Evolutionary conservation across 345 rosid species (phyloP), one percentile per base, ranked within the genome.

Genomic region (Psidium guajava): DNA sequence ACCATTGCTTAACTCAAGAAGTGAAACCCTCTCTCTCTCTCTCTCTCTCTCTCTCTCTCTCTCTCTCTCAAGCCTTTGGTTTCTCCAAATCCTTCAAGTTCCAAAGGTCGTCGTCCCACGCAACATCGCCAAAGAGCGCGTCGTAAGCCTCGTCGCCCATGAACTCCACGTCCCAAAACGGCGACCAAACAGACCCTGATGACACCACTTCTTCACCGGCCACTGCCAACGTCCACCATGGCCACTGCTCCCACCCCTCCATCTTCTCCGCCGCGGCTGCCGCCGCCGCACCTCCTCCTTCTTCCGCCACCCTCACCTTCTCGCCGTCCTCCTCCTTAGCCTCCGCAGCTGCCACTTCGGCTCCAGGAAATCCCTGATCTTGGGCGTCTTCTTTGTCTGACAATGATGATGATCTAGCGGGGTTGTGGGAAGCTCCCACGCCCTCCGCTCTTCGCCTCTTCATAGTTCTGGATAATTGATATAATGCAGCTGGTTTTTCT

Each of bases 51-150:
- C 75, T 64, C 44, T 82, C 54, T 36, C 36, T 36, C 36, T 40
- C 42, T 5, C 25, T 28, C 75, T 64, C 44, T 82, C 54, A 21
- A 50, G n/a, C 56, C 54, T 82, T 82, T 54, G 90, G 84, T 81
- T 89, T 88, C 47, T 86, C 80, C 84, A 87, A 36, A 40, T 85
- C 86, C 83, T 87, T 91, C 88, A 95, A 86, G 91, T 93, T 92
- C 96, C 96, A 95, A 84, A 95, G 92, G 89, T 91, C 94, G 83
- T 88, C 92, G 75, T 90, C 95, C 95, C 98, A 93, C 85, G 83
- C 91, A 54, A 91, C 94, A 89, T 92, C 95, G 84, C 85, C 87
- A 44, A 91, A 91, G 88, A 91, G 85, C 7, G 85, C 85, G 82
- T 56, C 69, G 75, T 85, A 91, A 69, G 93, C 90, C 83, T 89